These are phyloP conservation scores for Magnusiomyces suaveolens DNA, from an alignment of 1,139 yeast genomes.

Conservation along the genomic window DNA sequence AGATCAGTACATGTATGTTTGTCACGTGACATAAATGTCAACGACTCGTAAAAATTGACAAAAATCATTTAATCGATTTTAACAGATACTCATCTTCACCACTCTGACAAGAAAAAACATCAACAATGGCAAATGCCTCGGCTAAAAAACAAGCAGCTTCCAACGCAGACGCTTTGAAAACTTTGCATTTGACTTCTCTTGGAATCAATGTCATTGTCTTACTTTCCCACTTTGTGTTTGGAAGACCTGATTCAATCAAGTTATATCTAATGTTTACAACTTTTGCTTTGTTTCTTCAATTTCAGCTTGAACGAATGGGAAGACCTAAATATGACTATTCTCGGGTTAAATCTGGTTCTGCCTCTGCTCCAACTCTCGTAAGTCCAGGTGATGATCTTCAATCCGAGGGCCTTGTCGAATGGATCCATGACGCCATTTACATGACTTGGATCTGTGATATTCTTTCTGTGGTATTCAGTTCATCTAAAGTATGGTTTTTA, in stretches of 20 bases:
- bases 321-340: conserved; percentile 44
- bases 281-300: conserved; percentile 50
- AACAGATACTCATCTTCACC: too few species aligned
- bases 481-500: conserved; percentile 55
- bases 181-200: conserved; percentile 43
- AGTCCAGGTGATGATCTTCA: conserved; percentile 56
- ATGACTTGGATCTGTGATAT: conserved; percentile 55
- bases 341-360: neutral
- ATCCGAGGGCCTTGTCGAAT: conserved; percentile 64
- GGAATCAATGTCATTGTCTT: conserved; percentile 39
- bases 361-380: conserved; percentile 30
- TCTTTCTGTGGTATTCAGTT: conserved; percentile 46
- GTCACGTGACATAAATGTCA: too few species aligned
- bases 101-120: too few species aligned
- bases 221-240: conserved; percentile 36
- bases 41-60: too few species aligned
- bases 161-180: conserved; percentile 46
- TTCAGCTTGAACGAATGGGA: conserved; percentile 53
- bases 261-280: conserved; percentile 47
- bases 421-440: conserved; percentile 65
- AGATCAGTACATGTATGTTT: too few species aligned
- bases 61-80: too few species aligned
- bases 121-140: conserved; percentile 52
- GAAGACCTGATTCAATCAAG: conserved; percentile 46
- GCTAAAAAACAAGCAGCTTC: conserved; percentile 60